These are phyloP conservation scores for Actinomucor elegans DNA, from an alignment of 371 early-diverging fungal species.

Conservation along the genomic window DNA sequence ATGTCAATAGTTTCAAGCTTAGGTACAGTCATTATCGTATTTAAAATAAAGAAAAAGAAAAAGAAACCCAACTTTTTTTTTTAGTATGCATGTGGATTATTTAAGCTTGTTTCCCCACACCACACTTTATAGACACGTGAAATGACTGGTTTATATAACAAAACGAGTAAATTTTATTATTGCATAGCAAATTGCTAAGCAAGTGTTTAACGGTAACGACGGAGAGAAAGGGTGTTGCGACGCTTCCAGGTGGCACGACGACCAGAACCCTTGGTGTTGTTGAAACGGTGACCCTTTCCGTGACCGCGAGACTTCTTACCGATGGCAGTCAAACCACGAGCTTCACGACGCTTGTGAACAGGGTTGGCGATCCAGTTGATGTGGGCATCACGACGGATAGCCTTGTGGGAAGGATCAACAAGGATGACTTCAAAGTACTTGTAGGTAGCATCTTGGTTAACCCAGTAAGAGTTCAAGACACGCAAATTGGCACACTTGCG, in stretches of 20 bases:
- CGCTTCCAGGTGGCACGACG: conserved; percentile 76
- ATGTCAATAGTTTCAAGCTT: conserved; percentile 54
- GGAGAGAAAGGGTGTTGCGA: conserved; percentile 80
- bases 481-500: conserved; percentile 93
- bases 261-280: conserved; percentile 98
- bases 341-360: conserved; percentile 98
- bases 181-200: conserved; percentile 5
- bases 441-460: conserved; percentile 97
- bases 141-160: conserved; percentile 2
- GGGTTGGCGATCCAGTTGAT: conserved; percentile 99
- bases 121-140: not conserved
- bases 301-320: conserved; percentile 98
- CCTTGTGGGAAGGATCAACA: conserved; percentile 96
- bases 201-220: conserved; percentile 74
- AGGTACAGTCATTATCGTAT: conserved; percentile 21
- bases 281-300: conserved; percentile 97
- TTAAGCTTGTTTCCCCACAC: too few relatives aligned
- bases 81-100: too few relatives aligned
- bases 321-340: conserved; percentile 96
- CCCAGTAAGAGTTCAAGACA: conserved; percentile 99
- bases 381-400: conserved; percentile 96
- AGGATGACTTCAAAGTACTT: conserved; percentile 99
- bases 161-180: conserved; percentile 4
- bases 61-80: not conserved
- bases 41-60: not conserved